Base-by-base conservation (phyloP, 805 yeast genomes). In the Zygosaccharomyces siamensis region DNA sequence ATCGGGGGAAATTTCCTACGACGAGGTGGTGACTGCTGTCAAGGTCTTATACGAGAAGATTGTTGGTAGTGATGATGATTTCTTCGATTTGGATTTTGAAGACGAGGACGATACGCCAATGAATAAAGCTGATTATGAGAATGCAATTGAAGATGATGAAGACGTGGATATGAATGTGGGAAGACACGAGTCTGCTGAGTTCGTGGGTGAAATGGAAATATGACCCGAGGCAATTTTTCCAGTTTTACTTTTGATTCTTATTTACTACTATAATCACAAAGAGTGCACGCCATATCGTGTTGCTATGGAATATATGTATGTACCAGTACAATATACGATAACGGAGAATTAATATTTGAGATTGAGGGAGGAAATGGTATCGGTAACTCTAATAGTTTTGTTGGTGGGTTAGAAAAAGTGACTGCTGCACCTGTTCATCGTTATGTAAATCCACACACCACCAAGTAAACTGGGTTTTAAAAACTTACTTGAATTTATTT, bases 51-150 rank as follows among this genome's bases (percentile, higher is more conserved):
- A 88, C 65, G 82, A 80, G 52, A 74, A 77, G 48, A 83, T 92
- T 53, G 95, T 93, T 8, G 98, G 98, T 7, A 79, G 95, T 1
- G 93, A 86, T 63, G 97, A 92, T 59, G 98, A 92, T 68, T 93
- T 93, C 71, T 92, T 92, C 63, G 96, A 89, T 66, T 87, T 92
- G 37, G 98, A 92, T 68, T 92, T 92, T 63, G 97, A 92, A 68
- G 98, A 92, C 65, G 97, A 89, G 18, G 96, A 86, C 39, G 90
- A 82, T 21, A 46, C 28, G 20, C 39, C 50, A 5, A 27, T 48
- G 30, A 45, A 27, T 38, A 45, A 52, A 12, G 45, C 39, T 24
- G 44, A 51, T 31, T 58, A 55, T 40, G 64, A 62, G 47, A 60
- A 61, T 46, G 66, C 68, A 0, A 59, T 62, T 41, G 61, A 48